A percentile compares a stretch with the other conserved stretches of the same genome.
phyloP scores from a whole-genome alignment of 495 filamentous ascomycete species.

The Xanthoparmelia taractica region DNA sequence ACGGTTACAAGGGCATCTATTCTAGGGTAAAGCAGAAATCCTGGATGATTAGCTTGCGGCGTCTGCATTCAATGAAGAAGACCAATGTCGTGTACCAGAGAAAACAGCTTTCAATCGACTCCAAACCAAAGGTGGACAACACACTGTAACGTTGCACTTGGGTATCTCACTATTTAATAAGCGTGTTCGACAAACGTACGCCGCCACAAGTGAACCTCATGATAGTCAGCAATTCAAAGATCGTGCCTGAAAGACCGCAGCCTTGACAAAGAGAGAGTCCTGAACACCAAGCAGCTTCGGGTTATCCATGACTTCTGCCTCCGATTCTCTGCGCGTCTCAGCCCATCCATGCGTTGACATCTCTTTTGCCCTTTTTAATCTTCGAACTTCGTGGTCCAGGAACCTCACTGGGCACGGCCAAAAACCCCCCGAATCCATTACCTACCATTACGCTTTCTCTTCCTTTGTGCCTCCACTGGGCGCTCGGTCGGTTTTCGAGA shows the following conservation, averaged over 20 bases:
- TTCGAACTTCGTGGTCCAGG: conserved; percentile 31
- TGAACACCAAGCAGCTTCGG: background rate
- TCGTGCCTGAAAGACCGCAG: background rate
- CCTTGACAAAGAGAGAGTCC: background rate
- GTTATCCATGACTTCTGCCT: background rate
- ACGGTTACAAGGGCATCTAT: background rate
- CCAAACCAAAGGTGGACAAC: too few species aligned
- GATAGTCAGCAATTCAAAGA: background rate
- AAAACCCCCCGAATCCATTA: conserved; percentile 72
- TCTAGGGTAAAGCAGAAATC: background rate
- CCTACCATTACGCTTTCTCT: conserved; percentile 58
- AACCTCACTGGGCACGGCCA: conserved; percentile 63
- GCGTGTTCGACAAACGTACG: background rate
- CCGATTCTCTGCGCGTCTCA: conserved; percentile 1
- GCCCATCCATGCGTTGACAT: conserved; percentile 26
- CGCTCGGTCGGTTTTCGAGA: conserved; percentile 41
- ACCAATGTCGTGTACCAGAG: background rate
- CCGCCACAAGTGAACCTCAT: background rate
- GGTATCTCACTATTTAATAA: background rate
- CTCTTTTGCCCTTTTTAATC: conserved; percentile 15
- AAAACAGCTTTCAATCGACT: too few species aligned
- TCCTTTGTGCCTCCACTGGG: conserved; percentile 55
- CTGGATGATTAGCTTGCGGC: background rate
- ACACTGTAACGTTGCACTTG: background rate
- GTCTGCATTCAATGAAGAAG: background rate